Conservation (phyloP, 2,329 filamentous ascomycete species). For the Coniochaeta sp. region DNA sequence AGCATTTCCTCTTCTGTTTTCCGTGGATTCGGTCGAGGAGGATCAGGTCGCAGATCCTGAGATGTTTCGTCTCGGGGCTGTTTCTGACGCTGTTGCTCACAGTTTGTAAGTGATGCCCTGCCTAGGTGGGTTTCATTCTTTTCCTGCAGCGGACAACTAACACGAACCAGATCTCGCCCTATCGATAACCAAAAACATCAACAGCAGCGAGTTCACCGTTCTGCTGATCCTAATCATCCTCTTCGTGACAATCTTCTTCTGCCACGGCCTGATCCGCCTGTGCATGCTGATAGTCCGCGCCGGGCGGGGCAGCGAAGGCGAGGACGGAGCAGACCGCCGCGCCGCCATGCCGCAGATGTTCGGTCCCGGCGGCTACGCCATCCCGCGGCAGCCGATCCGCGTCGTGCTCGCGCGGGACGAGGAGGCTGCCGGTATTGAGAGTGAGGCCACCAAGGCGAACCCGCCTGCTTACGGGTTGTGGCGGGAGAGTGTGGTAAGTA, state of each 20-base stretch:
- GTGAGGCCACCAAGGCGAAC: constrained; percentile 47
- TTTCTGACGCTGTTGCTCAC: constrained; percentile 52
- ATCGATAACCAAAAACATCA: constrained; percentile 54
- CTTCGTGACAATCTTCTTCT: constrained; percentile 69
- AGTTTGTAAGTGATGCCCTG: constrained; percentile 50
- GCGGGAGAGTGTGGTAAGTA: constrained; percentile 74
- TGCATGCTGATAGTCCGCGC: constrained; percentile 56
- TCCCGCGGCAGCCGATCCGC: constrained; percentile 66
- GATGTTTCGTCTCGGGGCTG: constrained; percentile 57
- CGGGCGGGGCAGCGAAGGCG: constrained; percentile 20
- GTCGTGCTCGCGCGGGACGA: constrained; percentile 71
- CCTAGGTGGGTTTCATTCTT: background rate
- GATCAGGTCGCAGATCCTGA: constrained; percentile 47
- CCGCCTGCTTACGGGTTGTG: constrained; percentile 84
- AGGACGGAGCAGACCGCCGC: constrained; percentile 10
- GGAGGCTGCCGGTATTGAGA: constrained; percentile 52
- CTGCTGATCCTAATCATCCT: constrained; percentile 73
- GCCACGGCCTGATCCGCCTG: constrained; percentile 67
- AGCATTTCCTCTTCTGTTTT: constrained; percentile 44
- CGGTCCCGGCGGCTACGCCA: constrained; percentile 56
- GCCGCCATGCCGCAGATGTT: constrained; percentile 30
- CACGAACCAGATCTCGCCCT: constrained; percentile 63
- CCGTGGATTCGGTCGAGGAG: constrained; percentile 46
- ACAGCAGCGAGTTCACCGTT: constrained; percentile 67
- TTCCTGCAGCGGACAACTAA: background rate